These are phyloP conservation scores for Hypoxylon sp. DNA, from an alignment of 2,329 filamentous ascomycete species.

Conservation along the genomic window DNA sequence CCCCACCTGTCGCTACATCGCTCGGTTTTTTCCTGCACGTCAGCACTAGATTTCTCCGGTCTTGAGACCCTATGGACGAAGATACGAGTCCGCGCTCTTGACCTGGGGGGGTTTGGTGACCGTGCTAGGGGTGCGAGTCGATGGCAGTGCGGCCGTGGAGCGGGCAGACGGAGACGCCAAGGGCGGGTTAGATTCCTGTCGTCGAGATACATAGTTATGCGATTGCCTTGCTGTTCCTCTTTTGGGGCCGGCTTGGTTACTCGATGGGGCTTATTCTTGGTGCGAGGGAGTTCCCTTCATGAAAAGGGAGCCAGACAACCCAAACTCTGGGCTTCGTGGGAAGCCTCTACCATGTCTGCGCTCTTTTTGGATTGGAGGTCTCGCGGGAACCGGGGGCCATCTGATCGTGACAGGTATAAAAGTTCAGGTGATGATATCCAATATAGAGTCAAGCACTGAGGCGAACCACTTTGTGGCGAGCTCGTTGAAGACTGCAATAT, in stretches of 20 bases:
- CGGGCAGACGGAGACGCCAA: constrained; percentile 57
- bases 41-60: constrained; percentile 43
- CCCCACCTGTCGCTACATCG: constrained; percentile 62
- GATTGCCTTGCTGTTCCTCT: constrained; percentile 76
- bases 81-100: constrained; percentile 84
- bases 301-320: constrained; percentile 45
- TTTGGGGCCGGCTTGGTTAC: constrained; percentile 74
- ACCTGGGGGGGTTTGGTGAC: constrained; percentile 36
- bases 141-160: constrained; percentile 50
- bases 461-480: constrained; percentile 57
- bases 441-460: constrained; percentile 99
- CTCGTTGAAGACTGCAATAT: constrained; percentile 59
- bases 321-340: constrained; percentile 52
- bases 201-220: constrained; percentile 98
- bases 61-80: constrained; percentile 74
- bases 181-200: constrained; percentile 73
- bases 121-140: constrained; percentile 39
- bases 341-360: constrained; percentile 40
- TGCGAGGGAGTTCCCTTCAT: constrained; percentile 77
- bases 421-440: constrained; percentile 91
- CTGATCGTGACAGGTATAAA: not conserved
- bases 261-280: constrained; percentile 99
- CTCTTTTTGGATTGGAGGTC: constrained; percentile 37
- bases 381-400: constrained; percentile 21
- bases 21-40: constrained; percentile 39